These are phyloP conservation scores for Pulicaria dysenterica DNA, from an alignment of 129 eudicot genomes.

Conservation along the genomic window DNA sequence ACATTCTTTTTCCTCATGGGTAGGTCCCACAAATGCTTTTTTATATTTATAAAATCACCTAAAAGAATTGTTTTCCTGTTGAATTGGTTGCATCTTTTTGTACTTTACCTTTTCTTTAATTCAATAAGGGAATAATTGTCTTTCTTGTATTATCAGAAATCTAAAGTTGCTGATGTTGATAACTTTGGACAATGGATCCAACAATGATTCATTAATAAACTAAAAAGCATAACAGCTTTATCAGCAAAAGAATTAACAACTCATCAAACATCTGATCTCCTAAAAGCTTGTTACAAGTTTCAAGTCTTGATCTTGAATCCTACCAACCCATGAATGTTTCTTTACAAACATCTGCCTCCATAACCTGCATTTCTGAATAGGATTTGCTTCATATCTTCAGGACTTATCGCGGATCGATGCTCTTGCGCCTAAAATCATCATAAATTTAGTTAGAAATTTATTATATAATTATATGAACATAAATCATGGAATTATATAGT, in stretches of 20 bases:
- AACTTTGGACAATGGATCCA: constrained; percentile 20
- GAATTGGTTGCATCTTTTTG: constrained; percentile 32
- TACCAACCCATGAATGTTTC: constrained; percentile 34
- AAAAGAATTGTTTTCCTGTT: constrained; percentile 23
- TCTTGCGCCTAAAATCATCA: constrained; percentile 45
- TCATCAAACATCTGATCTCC: constrained; percentile 21
- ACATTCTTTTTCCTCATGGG: constrained; percentile 38
- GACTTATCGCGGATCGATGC: constrained; percentile 45
- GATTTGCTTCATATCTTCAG: constrained; percentile 80
- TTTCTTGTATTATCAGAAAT: constrained; percentile 27
- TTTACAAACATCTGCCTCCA: constrained; percentile 78
- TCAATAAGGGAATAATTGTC: constrained; percentile 39
- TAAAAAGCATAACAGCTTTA: constrained; percentile 41
- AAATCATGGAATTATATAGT: neutral
- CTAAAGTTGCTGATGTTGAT: constrained; percentile 18
- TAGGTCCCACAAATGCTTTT: constrained; percentile 31
- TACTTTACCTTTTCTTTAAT: constrained; percentile 19
- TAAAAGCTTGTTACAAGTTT: constrained; percentile 17
- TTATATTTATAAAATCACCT: constrained; percentile 18
- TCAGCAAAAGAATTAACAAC: constrained; percentile 29
- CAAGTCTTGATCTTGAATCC: neutral
- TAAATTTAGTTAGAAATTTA: neutral
- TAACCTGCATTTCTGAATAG: constrained; percentile 76
- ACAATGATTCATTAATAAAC: constrained; percentile 23
- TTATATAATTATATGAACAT: neutral